Base-by-base conservation (phyloP, 805 yeast genomes). In the Metschnikowia aberdeeniae region DNA sequence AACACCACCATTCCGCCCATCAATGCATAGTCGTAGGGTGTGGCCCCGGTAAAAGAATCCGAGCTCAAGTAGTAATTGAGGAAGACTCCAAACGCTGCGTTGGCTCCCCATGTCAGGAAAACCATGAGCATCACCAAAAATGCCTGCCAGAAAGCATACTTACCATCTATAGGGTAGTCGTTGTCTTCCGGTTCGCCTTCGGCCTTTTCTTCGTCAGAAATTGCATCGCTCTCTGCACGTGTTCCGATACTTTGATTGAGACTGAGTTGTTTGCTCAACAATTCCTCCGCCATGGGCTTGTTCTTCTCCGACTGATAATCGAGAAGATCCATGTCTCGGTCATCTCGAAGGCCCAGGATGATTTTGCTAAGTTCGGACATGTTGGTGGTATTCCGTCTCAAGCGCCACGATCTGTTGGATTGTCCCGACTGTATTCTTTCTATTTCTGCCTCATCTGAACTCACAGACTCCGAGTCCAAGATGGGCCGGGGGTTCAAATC, bases 1-100 rank as follows among this genome's bases (percentile, higher is more conserved):
- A 65, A 73, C 38, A 83, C 79, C 0, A 84, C 76, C 6, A 84
- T 55, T 4, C 92, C 90, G 0, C 89, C 87, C 52, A 85, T 73
- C 34, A 78, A 66, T 11, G 88, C 86, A 61, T 74, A 85, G 46
- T 81, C 86, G 45, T 77, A 63, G 42, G 73, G 74, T 0, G 75
- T 59, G 0, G 85, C 82, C 1, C 82, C 86, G 0, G 70, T 67
- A 49, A 80, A 83, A 0, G 70, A 14, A 26, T 47, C 51, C 11
- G 67, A 49, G 9, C 68, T 63, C 9, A 75, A 51, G 52, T 80
- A 81, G 56, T 73, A 77, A 31, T 73, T 65, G 43, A 80, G 75
- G 55, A 77, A 82, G 4, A 79, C 78, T 24, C 85, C 86, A 60
- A 66, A 81, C 2, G 78, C 67, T 34, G 81, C 77, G 45, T 77